Evolutionary conservation across 208 protist genomes (phyloP).

Genomic region (Kentomonas sorsogonicus): DNA sequence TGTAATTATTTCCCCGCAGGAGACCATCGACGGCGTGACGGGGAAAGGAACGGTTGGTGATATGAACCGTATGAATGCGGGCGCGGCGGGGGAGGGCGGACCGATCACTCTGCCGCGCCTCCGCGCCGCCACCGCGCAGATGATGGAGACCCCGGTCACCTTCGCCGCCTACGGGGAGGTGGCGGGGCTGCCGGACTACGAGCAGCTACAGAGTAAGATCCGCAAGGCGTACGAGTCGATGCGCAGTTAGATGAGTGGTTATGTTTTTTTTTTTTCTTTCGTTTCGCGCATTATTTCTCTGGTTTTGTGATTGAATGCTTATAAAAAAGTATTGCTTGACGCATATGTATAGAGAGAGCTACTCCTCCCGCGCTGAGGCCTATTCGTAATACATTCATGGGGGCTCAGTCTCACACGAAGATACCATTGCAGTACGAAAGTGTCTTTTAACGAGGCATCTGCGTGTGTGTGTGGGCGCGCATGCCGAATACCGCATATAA

Average conservation of each 20-base stretch:
- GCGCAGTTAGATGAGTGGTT: conserved; percentile 23
- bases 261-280: background rate
- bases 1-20: conserved; percentile 65
- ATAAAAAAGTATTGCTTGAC: too few relatives aligned
- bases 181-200: conserved; percentile 50
- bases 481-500: too few relatives aligned
- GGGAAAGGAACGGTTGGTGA: too few relatives aligned
- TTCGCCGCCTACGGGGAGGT: conserved; percentile 80
- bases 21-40: conserved; percentile 58
- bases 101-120: conserved; percentile 70
- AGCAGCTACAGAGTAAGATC: conserved; percentile 42
- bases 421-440: too few relatives aligned
- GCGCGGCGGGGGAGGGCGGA: too few relatives aligned
- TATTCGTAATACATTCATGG: too few relatives aligned
- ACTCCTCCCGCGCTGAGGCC: too few relatives aligned
- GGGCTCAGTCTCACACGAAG: too few relatives aligned
- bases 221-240: conserved; percentile 38
- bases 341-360: too few relatives aligned
- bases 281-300: conserved; percentile 1
- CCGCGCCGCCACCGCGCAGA: conserved; percentile 48
- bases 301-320: background rate
- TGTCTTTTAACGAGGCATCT: too few relatives aligned
- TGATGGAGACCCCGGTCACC: conserved; percentile 59
- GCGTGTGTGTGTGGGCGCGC: too few relatives aligned
- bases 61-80: too few relatives aligned